Evolutionary conservation across 139 green algal species (phyloP), one percentile per base, ranked within the genome.

Genomic region (Chlamydomonas sp.): DNA sequence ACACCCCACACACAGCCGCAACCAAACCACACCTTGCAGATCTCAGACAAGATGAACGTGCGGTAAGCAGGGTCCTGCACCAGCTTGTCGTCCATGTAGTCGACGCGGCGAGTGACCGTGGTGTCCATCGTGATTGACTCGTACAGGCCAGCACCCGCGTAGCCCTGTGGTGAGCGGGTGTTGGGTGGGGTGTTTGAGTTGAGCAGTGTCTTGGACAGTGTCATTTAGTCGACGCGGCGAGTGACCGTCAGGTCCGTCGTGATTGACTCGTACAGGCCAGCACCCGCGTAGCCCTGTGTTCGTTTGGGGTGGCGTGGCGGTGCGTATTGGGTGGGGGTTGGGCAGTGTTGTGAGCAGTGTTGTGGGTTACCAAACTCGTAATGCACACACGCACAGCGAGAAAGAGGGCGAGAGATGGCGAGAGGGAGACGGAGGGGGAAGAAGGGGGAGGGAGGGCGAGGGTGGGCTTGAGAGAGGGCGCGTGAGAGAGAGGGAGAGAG

Each of bases 111-210:
- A 22, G 83, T 71, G 64, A 83, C 67, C 0, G 87, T 90, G 16
- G 72, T 35, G 75, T 97, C 89, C 86, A 97, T 97, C 35, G 93
- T 95, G 71, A 99, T 91, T 50, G 85, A 93, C 76, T 95, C 90
- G 65, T 96, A 95, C 74, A 96, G 83, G 16, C 92, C 92, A 20
- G 92, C 92, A 30, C 92, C 92, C 36, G 90, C 85, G 24, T 6
- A 1, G 26, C 8, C 54, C 30, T 20, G 54, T n/a, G n/a, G n/a
- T n/a, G n/a, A n/a, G n/a, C n/a, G n/a, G n/a, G n/a, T n/a, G n/a
- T n/a, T n/a, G n/a, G 43, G 20, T 26, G 43, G 43, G 43, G 13
- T 26, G 43, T 54, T 13, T 26, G 16, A 54, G 43, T 13, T 54
- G 13, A 13, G 20, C 43, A 54, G 20, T 20, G 20, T 54, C 43